Evolutionary conservation across 331 rosid genomes (phyloP).

Genomic region (Telfairia occidentalis): DNA sequence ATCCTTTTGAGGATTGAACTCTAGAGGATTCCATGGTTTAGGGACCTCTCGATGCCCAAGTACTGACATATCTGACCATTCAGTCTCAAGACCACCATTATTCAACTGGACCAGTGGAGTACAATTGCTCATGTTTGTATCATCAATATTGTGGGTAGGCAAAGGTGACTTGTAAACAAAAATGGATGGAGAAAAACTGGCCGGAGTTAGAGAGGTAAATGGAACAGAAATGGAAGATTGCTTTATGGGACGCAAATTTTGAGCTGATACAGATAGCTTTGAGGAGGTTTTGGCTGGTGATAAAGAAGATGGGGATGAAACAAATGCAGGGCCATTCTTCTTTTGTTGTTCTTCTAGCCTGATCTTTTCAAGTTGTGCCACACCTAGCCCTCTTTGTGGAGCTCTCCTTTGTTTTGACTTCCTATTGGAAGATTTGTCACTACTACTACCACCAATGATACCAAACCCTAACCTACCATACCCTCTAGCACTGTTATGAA

Average conservation of each 20-base stretch:
- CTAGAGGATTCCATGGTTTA: neutral
- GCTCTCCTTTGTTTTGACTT: slow-evolving; percentile 49
- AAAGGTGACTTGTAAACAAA: neutral
- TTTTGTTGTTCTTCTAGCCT: slow-evolving; percentile 57
- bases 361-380: slow-evolving; percentile 76
- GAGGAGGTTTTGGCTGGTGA: neutral
- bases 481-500: slow-evolving; percentile 20
- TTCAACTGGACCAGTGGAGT: neutral
- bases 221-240: slow-evolving; percentile 26
- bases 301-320: slow-evolving; percentile 22
- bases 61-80: neutral
- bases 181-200: neutral
- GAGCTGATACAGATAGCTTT: slow-evolving; percentile 19
- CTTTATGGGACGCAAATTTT: slow-evolving; percentile 24
- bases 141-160: neutral
- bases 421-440: slow-evolving; percentile 34
- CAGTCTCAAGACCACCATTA: slow-evolving; percentile 2
- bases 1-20: neutral
- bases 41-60: slow-evolving; percentile 4
- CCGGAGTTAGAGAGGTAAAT: slow-evolving; percentile 15
- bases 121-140: neutral
- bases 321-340: slow-evolving; percentile 25
- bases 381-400: slow-evolving; percentile 90
- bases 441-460: slow-evolving; percentile 13
- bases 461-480: neutral